Evolutionary conservation across 495 filamentous ascomycete species (phyloP), one percentile per base, ranked within the genome.

Genomic region (Aspergillus sparsus): DNA sequence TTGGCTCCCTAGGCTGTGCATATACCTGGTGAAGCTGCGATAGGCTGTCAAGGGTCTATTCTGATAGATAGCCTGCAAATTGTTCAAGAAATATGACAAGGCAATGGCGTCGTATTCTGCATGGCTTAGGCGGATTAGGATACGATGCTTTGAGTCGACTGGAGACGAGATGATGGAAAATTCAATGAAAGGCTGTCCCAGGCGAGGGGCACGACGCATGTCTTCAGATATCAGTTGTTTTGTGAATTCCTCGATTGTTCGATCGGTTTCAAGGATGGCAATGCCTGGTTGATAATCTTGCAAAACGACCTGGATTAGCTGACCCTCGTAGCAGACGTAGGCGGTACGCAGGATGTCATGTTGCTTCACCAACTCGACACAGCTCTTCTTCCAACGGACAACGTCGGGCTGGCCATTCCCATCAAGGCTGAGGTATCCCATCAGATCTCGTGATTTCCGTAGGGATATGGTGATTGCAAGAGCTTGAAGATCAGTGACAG

Each of bases 31-130:
- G 63, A 84, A 86, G 0, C 78, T 71, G 2, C 68, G 65, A 13
- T 74, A 59, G 15, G 59, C 35, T 0, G 65, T 53, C 6, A 78
- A 59, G 0, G 55, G 34, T 32, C 68, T 35, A n/a, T 71, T 69
- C 10, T 68, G 57, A 68, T 81, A 84, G 2, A 70, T 62, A 3
- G 66, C 67, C 13, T 72, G 53, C 8, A 80, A 67, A 2, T 80
- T 76, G 9, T 71, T 54, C 5, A 85, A 70, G 7, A 86, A 74
- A 8, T 71, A 69, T 8, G 84, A 80, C 1, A 88, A 76, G 57
- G 77, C 85, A 7, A 86, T 76, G 27, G 80, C 85, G 59, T 87
- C 85, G 67, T 86, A 88, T 49, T 87, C 84, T 0, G 84, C 82
- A 64, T 88, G 85, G 1, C 82, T 86, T 2, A 87, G 73, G 7